Evolutionary conservation across 2,329 filamentous ascomycete species (phyloP), one percentile per base, ranked within the genome.

Genomic region (Colletotrichum camelliae): DNA sequence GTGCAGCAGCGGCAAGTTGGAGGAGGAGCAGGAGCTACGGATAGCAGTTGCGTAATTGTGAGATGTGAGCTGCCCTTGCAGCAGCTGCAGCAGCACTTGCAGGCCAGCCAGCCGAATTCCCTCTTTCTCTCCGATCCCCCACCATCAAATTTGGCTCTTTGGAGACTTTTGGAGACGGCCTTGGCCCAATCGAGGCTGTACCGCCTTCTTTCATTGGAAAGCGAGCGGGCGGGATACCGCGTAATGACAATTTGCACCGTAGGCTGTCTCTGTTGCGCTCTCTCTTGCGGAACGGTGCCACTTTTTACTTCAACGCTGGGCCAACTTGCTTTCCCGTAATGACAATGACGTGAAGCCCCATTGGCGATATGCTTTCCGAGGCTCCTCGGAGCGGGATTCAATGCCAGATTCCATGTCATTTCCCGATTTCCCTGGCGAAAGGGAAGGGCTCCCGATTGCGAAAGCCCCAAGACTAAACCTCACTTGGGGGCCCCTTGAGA

Each of bases 331-430:
- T 69, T 60, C 52, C 35, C 67, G 67, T 69, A 69, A 69, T 69
- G 67, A 69, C 55, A 60, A 69, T 69, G 67, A 69, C 67, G 57
- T 69, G 55, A 69, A 61, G 67, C 67, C 67, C 67, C 67, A 69
- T 69, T 61, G 67, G 57, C 67, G 67, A 69, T 33, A 61, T 43
- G 33, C 35, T 33, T 48, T 69, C 67, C 55, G 67, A 69, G 67
- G 52, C 35, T 43, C 9, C 16, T 68, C 52, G 66, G 66, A 43
- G 66, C 31, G 31, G 52, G 35, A 39, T 69, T 69, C 55, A 24
- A 69, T 68, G 67, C 55, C 37, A 69, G 55, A 69, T 61, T 69
- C 60, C 60, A 62, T 37, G 60, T 62, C 57, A 69, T 69, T 69
- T 69, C 67, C 67, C 67, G 35, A 43, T 58, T 58, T 21, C 48